A percentile compares a stretch with the other conserved stretches of the same genome.
Conservation (phyloP, 148 eudicot species). For the Vaccinium darrowii region DNA sequence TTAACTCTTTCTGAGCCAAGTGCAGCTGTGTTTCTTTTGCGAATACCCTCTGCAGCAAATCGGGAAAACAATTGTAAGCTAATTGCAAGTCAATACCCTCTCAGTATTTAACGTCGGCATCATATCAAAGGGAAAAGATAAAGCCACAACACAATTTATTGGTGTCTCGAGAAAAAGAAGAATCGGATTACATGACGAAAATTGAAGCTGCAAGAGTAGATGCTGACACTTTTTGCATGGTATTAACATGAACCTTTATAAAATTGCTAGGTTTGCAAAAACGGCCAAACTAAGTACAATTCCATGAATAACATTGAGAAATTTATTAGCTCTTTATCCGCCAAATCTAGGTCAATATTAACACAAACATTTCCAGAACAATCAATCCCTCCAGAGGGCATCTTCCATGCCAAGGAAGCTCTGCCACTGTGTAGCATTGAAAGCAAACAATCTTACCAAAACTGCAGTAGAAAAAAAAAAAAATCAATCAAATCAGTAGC, state of each 20-base stretch:
- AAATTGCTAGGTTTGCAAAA: not conserved
- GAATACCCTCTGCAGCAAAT: slow-evolving; percentile 60
- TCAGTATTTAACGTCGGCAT: not conserved
- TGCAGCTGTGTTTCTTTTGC: slow-evolving; percentile 75
- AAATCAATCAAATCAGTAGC: not conserved
- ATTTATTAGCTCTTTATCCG: not conserved
- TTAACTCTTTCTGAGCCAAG: slow-evolving; percentile 76
- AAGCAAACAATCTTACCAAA: not conserved
- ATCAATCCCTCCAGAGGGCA: not conserved
- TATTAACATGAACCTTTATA: not conserved
- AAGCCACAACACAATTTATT: not conserved
- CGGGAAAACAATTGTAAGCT: slow-evolving; percentile 10
- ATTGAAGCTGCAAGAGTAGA: not conserved
- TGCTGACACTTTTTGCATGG: not conserved
- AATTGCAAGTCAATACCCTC: not conserved
- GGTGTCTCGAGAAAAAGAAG: not conserved
- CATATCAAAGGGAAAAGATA: not conserved
- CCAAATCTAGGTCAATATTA: not conserved
- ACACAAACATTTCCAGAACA: not conserved
- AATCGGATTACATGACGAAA: not conserved
- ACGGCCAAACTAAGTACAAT: not conserved
- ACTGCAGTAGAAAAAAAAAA: not conserved
- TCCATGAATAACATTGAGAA: not conserved
- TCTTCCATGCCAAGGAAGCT: not conserved
- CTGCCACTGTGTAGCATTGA: not conserved